Percentiles rank a stretch among this genome's conserved stretches.
phyloP scores from a whole-genome alignment of 108 stramenopile genomes.

The Ochromonas danica region DNA sequence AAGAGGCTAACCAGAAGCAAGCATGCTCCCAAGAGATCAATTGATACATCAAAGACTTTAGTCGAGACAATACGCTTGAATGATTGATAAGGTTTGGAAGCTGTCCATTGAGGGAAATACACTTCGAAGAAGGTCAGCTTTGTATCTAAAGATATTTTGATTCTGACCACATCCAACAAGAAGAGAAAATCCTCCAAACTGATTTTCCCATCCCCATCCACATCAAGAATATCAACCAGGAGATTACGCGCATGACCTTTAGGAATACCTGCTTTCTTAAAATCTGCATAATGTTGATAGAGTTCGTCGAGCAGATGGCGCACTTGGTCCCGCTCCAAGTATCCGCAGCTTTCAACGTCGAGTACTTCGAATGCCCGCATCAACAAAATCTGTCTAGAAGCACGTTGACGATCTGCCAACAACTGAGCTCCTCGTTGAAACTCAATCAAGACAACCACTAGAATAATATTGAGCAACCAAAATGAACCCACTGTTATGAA shows the following conservation, averaged over 20 bases:
- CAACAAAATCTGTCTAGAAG: neutral
- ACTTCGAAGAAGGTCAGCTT: neutral
- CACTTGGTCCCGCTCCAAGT: neutral
- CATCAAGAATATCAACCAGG: conserved; percentile 3
- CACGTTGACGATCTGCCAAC: neutral
- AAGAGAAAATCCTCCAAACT: conserved; percentile 16
- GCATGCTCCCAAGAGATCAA: neutral
- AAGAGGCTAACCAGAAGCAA: neutral
- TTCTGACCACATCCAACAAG: conserved; percentile 19
- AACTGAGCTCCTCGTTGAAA: neutral
- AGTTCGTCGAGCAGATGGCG: neutral
- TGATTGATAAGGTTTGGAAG: neutral
- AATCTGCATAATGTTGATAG: conserved; percentile 6
- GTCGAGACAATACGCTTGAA: neutral
- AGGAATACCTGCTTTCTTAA: neutral
- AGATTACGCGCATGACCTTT: neutral
- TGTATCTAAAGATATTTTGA: neutral
- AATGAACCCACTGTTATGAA: conserved; percentile 21
- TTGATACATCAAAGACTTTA: neutral
- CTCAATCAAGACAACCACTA: conserved; percentile 25
- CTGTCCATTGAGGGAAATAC: neutral
- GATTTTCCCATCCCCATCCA: conserved; percentile 23
- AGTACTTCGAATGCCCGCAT: conserved; percentile 5
- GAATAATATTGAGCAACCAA: neutral
- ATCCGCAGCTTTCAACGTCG: neutral